These are phyloP conservation scores for Cudoniella acicularis DNA, from an alignment of 495 filamentous ascomycete genomes.

Conservation along the genomic window DNA sequence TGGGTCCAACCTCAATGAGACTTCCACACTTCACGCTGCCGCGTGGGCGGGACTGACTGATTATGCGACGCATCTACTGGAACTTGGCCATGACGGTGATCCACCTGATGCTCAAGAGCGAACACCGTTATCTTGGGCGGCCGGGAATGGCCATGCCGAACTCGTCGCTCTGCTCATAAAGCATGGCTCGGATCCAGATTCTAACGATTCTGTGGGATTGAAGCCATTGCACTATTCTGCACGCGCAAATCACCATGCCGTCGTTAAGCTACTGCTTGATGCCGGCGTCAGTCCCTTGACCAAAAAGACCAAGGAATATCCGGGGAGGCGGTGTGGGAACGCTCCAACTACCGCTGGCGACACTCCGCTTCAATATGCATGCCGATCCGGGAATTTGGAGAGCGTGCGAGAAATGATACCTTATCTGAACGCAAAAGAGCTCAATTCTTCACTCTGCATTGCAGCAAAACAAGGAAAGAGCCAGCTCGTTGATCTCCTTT, in stretches of 20 bases:
- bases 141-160: conserved; percentile 16
- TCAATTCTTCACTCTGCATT: conserved; percentile 22
- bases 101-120: background rate
- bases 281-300: conserved; percentile 24
- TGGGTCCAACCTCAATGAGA: background rate
- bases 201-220: conserved; percentile 13
- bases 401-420: conserved; percentile 26
- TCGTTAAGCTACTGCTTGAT: conserved; percentile 20
- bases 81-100: background rate
- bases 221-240: conserved; percentile 29
- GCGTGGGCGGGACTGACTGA: background rate
- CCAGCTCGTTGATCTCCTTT: conserved; percentile 18
- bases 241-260: conserved; percentile 2
- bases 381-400: conserved; percentile 21
- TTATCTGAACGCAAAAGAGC: conserved; percentile 12
- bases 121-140: conserved; percentile 26
- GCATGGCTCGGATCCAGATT: conserved; percentile 17
- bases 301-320: conserved; percentile 20
- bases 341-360: conserved; percentile 5
- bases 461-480: conserved; percentile 12
- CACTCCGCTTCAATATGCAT: conserved; percentile 27
- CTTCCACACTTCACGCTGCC: conserved; percentile 6
- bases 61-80: conserved; percentile 4
- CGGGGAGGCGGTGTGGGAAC: background rate
- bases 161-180: conserved; percentile 21